phyloP scores from a whole-genome alignment of 83 land plant genomes.

The Thuja plicata region DNA sequence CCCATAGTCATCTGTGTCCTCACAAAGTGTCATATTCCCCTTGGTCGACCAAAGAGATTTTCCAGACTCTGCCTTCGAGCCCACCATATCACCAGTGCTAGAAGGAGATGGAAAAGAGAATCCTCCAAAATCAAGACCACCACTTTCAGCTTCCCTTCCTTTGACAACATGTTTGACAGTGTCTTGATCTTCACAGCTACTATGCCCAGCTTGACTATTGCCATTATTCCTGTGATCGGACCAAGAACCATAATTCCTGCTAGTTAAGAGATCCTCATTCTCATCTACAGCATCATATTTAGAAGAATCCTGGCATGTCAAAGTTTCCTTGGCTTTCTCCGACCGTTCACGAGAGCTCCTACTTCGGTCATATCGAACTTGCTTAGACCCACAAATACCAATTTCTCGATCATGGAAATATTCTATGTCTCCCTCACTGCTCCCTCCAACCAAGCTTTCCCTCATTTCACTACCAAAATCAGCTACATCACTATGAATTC shows the following conservation, averaged over 20 bases:
- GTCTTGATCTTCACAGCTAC: constrained; percentile 16
- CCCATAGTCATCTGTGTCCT: constrained; percentile 49
- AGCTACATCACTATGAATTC: constrained; percentile 83
- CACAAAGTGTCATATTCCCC: constrained; percentile 34
- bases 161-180: constrained; percentile 17
- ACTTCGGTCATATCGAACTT: constrained; percentile 20
- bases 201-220: constrained; percentile 21
- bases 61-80: constrained; percentile 52
- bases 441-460: constrained; percentile 75
- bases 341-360: constrained; percentile 16
- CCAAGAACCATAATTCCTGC: constrained; percentile 4
- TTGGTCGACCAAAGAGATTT: constrained; percentile 71
- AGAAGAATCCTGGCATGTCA: constrained; percentile 21
- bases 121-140: constrained; percentile 58
- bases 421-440: constrained; percentile 89
- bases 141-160: constrained; percentile 13
- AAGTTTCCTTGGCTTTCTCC: constrained; percentile 25
- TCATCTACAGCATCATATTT: constrained; percentile 37
- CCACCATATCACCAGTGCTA: constrained; percentile 45
- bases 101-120: constrained; percentile 90
- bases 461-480: constrained; percentile 87
- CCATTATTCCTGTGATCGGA: constrained; percentile 8
- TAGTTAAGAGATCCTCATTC: constrained; percentile 25
- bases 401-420: constrained; percentile 55
- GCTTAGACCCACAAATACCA: constrained; percentile 33